Base-by-base conservation (phyloP, 805 yeast genomes). In the Scheffersomyces lignosus region DNA sequence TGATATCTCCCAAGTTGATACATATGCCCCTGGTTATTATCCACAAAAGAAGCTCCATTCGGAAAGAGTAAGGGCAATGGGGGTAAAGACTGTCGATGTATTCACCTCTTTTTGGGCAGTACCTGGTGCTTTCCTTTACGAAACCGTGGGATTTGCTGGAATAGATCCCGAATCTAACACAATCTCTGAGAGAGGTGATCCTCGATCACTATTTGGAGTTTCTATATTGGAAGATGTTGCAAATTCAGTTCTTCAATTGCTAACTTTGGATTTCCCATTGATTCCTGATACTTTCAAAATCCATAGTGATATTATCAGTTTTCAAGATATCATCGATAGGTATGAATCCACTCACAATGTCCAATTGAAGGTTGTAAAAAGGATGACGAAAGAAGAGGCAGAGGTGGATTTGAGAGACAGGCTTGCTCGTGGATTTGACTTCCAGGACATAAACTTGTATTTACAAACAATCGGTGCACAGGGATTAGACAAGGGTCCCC, bases 31-130 rank as follows among this genome's bases (percentile, higher is more conserved):
- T 4, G 64, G 62, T 0, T 59, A 73, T 37, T 48, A 57, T 18
- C 47, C 31, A 1, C 10, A 38, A 14, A 76, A 75, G 51, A 29
- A 51, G 1, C 48, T 37, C 1, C 77, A 75, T 46, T 51, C 70
- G 4, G 48, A 51, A 2, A 57, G 50, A 9, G 65, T 73, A 14
- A 65, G 80, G 46, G 56, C 48, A 2, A 50, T 56, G 6, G 80
- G 80, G 9, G 38, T 75, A 36, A 77, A 77, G 53, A 66, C 70
- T 1, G 68, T 75, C 34, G 75, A 70, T 43, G 47, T 77, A 10
- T 22, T 38, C 33, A 72, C 75, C 10, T 51, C 66, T 0, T 50
- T 60, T 20, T 75, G 76, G 45, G 64, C 60, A 1, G 46, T 37
- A 4, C 58, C 55, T 12, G 71, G 70, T 4, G 18, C 49, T 2